Evolutionary conservation across 306 rosid genomes (phyloP).

Genomic region (Vigna trinervia): DNA sequence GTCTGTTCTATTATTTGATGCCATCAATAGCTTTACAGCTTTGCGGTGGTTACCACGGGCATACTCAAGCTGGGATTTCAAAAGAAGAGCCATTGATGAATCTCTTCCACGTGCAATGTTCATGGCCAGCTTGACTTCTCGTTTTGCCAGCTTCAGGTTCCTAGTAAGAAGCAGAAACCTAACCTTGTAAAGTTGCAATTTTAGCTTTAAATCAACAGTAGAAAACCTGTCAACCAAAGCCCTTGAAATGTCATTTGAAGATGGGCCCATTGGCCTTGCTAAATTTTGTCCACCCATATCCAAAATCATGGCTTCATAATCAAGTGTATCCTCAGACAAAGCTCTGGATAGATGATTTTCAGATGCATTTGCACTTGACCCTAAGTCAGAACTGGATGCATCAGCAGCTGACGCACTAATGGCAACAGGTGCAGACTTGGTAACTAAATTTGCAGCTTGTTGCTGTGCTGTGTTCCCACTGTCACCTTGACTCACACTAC

Average conservation of each 20-base stretch:
- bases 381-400: constrained; percentile 73
- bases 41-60: constrained; percentile 97
- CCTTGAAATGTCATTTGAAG: constrained; percentile 73
- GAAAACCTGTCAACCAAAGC: constrained; percentile 71
- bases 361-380: constrained; percentile 62
- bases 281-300: constrained; percentile 75
- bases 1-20: constrained; percentile 84
- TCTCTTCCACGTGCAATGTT: constrained; percentile 92
- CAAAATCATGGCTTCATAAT: constrained; percentile 71
- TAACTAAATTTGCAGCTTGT: constrained; percentile 62
- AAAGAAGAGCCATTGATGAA: constrained; percentile 88
- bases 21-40: constrained; percentile 93
- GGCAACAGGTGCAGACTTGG: constrained; percentile 69
- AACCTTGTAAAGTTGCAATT: constrained; percentile 93
- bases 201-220: constrained; percentile 83
- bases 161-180: constrained; percentile 86
- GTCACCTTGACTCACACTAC: constrained; percentile 74
- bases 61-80: constrained; percentile 97
- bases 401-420: constrained; percentile 64
- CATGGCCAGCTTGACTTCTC: constrained; percentile 96
- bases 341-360: constrained; percentile 74
- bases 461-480: constrained; percentile 61
- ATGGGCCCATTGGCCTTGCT: constrained; percentile 65
- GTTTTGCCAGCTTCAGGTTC: constrained; percentile 92
- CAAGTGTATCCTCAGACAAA: constrained; percentile 81